Evolutionary conservation across 352 stramenopile genomes (phyloP).

Genomic region (Pythium folliculosum): DNA sequence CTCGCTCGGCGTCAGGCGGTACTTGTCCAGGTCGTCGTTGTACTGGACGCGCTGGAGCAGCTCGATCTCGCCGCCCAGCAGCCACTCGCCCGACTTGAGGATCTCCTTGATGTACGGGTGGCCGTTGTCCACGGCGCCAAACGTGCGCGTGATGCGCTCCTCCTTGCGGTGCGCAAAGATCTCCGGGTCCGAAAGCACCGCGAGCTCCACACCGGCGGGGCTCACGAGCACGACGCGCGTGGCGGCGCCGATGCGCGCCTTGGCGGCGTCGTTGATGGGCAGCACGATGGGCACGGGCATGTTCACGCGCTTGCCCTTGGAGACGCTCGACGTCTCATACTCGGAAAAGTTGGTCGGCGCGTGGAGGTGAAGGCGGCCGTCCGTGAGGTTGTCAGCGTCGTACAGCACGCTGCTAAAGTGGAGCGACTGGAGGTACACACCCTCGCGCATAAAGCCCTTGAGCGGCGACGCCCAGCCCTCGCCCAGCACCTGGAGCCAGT

Average conservation of each 20-base stretch:
- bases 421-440: conserved; percentile 95
- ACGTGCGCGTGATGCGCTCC: conserved; percentile 97
- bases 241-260: conserved; percentile 82
- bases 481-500: conserved; percentile 97
- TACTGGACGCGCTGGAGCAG: conserved; percentile 95
- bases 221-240: conserved; percentile 92
- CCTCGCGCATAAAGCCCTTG: conserved; percentile 97
- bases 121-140: conserved; percentile 94
- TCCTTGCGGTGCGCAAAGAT: conserved; percentile 97
- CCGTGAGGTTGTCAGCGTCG: conserved; percentile 95
- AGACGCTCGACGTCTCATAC: conserved; percentile 84
- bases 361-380: conserved; percentile 78
- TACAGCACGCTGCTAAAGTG: conserved; percentile 97
- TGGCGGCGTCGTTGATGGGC: conserved; percentile 92
- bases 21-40: conserved; percentile 97
- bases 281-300: conserved; percentile 98
- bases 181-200: conserved; percentile 93
- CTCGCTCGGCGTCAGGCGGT: conserved; percentile 93
- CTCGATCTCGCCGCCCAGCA: conserved; percentile 96
- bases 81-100: conserved; percentile 92
- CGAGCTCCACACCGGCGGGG: conserved; percentile 93
- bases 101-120: conserved; percentile 98
- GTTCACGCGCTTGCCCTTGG: conserved; percentile 88
- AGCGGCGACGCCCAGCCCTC: conserved; percentile 97
- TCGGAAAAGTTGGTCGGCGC: conserved; percentile 92